These are phyloP conservation scores for Tulasnella sp. DNA, from an alignment of 768 basidiomycete genomes.

Conservation along the genomic window DNA sequence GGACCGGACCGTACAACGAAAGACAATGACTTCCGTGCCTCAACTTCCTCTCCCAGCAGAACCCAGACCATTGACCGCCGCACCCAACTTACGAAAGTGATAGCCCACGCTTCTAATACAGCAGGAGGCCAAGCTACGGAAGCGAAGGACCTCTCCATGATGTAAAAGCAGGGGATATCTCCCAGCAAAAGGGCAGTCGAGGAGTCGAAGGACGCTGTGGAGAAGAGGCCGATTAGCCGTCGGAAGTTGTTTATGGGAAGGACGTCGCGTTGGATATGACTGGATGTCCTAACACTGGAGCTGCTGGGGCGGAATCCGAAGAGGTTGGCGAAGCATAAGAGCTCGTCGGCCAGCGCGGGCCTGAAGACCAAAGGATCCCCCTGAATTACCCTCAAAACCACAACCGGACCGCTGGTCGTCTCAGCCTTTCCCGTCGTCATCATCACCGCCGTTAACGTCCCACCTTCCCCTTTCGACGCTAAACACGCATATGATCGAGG, in stretches of 20 bases:
- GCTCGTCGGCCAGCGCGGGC: too few relatives aligned
- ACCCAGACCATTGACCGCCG: neutral
- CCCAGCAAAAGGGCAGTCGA: neutral
- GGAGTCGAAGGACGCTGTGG: neutral
- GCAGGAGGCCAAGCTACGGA: neutral
- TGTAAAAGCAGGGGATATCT: neutral
- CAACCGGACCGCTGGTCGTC: too few relatives aligned
- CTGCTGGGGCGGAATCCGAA: neutral
- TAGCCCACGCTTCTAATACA: neutral
- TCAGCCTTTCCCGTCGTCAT: neutral
- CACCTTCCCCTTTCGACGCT: neutral
- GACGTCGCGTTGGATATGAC: constrained; percentile 16
- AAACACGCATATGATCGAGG: neutral
- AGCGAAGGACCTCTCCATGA: neutral
- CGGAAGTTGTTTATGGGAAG: constrained; percentile 7
- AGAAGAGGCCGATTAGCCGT: neutral
- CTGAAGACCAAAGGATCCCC: too few relatives aligned
- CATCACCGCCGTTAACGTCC: neutral
- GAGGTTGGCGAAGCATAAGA: neutral
- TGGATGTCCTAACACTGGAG: constrained; percentile 11
- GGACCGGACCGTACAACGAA: neutral
- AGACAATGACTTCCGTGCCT: neutral
- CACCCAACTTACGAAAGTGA: neutral
- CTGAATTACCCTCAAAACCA: too few relatives aligned
- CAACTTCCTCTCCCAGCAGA: neutral